A percentile compares a stretch with the other conserved stretches of the same genome.
Evolutionary conservation across 2,329 filamentous ascomycete species (phyloP).

Genomic region (Daldinia sp.): DNA sequence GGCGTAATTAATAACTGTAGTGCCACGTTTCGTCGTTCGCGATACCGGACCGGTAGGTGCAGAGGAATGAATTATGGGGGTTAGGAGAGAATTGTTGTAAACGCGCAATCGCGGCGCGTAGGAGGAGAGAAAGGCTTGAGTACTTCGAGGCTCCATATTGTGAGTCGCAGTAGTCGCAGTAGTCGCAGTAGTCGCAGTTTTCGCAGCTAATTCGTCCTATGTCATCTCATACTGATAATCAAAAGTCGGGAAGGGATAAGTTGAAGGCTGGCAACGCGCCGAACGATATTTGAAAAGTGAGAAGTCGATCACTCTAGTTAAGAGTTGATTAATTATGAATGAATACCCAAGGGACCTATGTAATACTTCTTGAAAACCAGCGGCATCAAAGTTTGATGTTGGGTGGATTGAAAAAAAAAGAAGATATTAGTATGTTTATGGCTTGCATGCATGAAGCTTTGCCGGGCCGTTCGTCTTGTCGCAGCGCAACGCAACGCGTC

Average conservation of each 20-base stretch:
- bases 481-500: slow-evolving; percentile 32
- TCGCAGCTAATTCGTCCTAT: slow-evolving; percentile 17
- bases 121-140: slow-evolving; percentile 86
- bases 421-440: slow-evolving; percentile 2
- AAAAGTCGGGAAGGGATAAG: not conserved
- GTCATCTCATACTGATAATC: slow-evolving; percentile 29
- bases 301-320: not conserved
- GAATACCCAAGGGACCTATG: not conserved
- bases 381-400: not conserved
- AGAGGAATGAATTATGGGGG: slow-evolving; percentile 79
- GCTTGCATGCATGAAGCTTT: slow-evolving; percentile 34
- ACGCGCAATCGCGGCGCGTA: slow-evolving; percentile 90
- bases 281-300: not conserved
- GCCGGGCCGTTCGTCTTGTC: slow-evolving; percentile 25
- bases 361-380: not conserved
- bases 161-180: too few relatives aligned
- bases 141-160: slow-evolving; percentile 58
- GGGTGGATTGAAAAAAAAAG: not conserved
- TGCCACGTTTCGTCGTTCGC: slow-evolving; percentile 96
- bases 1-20: slow-evolving; percentile 95
- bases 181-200: not conserved
- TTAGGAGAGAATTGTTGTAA: slow-evolving; percentile 91
- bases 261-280: slow-evolving; percentile 22
- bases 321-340: not conserved
- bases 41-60: slow-evolving; percentile 70